These are phyloP conservation scores for Stromatinia cepivora DNA, from an alignment of 2,329 filamentous ascomycete species.

Conservation along the genomic window DNA sequence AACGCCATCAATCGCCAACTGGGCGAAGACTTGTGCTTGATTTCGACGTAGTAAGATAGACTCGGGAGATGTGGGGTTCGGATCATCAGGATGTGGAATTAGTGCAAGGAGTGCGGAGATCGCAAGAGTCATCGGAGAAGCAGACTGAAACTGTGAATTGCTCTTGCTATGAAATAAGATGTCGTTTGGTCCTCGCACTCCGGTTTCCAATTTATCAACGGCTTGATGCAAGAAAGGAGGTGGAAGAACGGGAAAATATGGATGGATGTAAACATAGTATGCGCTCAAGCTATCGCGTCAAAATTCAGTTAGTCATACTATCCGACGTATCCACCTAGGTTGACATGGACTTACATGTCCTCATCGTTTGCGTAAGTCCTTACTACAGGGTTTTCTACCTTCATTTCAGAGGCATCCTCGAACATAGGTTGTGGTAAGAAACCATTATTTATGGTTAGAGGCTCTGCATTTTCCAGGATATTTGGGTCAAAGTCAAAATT, in stretches of 20 bases:
- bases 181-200: slow-evolving; percentile 34
- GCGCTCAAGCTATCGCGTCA: slow-evolving; percentile 46
- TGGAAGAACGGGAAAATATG: slow-evolving; percentile 52
- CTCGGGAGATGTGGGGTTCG: slow-evolving; percentile 40
- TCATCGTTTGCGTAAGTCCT: slow-evolving; percentile 34
- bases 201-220: slow-evolving; percentile 31
- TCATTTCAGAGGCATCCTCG: slow-evolving; percentile 21
- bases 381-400: slow-evolving; percentile 18
- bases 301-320: not conserved
- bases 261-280: slow-evolving; percentile 55
- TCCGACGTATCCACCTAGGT: too few species aligned
- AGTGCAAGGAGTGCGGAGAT: slow-evolving; percentile 52
- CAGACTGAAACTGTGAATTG: slow-evolving; percentile 44
- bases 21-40: slow-evolving; percentile 51
- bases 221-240: slow-evolving; percentile 41
- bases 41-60: slow-evolving; percentile 48
- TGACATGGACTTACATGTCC: slow-evolving; percentile 32
- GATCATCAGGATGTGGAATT: slow-evolving; percentile 46
- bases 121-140: slow-evolving; percentile 48
- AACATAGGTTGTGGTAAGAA: slow-evolving; percentile 24
- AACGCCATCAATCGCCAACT: slow-evolving; percentile 50
- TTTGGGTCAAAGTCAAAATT: slow-evolving; percentile 10
- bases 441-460: slow-evolving; percentile 23
- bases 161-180: slow-evolving; percentile 42
- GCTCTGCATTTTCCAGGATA: not conserved